Evolutionary conservation across 2,329 filamentous ascomycete species (phyloP).

Genomic region (Diaporthe citri): DNA sequence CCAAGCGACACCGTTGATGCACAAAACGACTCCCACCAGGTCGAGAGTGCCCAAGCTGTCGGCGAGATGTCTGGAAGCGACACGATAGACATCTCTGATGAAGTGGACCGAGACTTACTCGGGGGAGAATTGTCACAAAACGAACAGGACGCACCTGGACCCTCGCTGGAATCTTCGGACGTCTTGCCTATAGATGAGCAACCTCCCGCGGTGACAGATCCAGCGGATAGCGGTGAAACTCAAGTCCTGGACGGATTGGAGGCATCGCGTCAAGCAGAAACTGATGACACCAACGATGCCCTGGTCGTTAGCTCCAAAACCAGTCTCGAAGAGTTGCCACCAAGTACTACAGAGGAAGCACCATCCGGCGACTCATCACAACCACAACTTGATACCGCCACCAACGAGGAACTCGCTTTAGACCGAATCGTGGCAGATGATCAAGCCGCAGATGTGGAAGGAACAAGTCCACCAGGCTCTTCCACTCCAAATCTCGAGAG

Average conservation of each 20-base stretch:
- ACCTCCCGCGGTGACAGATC: neutral
- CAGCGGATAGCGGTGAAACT: neutral
- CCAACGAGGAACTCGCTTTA: neutral
- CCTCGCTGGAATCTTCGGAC: constrained; percentile 20
- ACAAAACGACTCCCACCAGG: neutral
- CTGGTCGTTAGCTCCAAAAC: neutral
- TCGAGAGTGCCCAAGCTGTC: neutral
- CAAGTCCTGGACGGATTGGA: neutral
- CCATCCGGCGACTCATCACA: neutral
- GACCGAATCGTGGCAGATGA: neutral
- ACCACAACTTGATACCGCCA: neutral
- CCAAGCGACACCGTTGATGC: neutral
- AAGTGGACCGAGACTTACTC: neutral
- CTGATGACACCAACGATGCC: neutral
- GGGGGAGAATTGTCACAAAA: neutral
- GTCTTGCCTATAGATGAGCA: constrained; percentile 3
- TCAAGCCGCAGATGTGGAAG: neutral
- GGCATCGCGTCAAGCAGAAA: neutral
- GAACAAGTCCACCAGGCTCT: neutral
- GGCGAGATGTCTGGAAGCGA: neutral
- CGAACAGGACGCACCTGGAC: constrained; percentile 10
- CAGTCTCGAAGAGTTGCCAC: neutral
- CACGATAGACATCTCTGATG: neutral
- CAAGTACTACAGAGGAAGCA: neutral
- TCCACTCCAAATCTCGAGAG: neutral